A percentile compares a stretch with the other conserved stretches of the same genome.
Evolutionary conservation across 192 early-diverging fungal genomes (phyloP).

Genomic region (Linderina pennispora): DNA sequence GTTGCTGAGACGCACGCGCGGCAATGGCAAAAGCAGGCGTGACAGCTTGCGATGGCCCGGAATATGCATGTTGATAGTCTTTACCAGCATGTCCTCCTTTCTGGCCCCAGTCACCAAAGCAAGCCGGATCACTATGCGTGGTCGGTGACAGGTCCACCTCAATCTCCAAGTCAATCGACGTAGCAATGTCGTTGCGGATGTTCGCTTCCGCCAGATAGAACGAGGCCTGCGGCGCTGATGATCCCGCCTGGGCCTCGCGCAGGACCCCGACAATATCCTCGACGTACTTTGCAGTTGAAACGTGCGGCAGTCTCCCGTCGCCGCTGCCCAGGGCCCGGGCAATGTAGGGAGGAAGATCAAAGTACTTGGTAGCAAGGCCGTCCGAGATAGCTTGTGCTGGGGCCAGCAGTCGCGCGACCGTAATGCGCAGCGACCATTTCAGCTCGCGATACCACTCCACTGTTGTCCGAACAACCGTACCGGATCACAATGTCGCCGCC

Average conservation of each 20-base stretch:
- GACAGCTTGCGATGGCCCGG: slow-evolving; percentile 9
- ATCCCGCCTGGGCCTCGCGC: not conserved
- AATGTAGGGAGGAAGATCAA: slow-evolving; percentile 26
- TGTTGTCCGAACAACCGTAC: slow-evolving; percentile 7
- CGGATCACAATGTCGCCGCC: slow-evolving; percentile 27
- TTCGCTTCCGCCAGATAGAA: slow-evolving; percentile 31
- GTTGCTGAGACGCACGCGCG: slow-evolving; percentile 8
- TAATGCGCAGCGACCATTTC: slow-evolving; percentile 28
- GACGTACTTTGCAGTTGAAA: not conserved
- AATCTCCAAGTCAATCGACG: slow-evolving; percentile 13
- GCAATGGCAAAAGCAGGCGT: slow-evolving; percentile 25
- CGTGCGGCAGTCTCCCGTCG: not conserved
- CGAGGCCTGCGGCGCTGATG: slow-evolving; percentile 2
- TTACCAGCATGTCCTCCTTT: not conserved
- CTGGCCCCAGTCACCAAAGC: not conserved
- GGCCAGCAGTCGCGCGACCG: slow-evolving; percentile 18
- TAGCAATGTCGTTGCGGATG: slow-evolving; percentile 13
- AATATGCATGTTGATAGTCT: not conserved
- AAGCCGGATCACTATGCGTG: no score
- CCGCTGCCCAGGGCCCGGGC: slow-evolving; percentile 4
- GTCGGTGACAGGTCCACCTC: slow-evolving; percentile 22
- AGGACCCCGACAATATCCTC: slow-evolving; percentile 6
- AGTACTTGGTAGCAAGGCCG: slow-evolving; percentile 9
- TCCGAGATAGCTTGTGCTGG: slow-evolving; percentile 1
- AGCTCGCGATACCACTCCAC: slow-evolving; percentile 25